Base-by-base conservation (phyloP, 768 basidiomycete species). In the Mycena pura region DNA sequence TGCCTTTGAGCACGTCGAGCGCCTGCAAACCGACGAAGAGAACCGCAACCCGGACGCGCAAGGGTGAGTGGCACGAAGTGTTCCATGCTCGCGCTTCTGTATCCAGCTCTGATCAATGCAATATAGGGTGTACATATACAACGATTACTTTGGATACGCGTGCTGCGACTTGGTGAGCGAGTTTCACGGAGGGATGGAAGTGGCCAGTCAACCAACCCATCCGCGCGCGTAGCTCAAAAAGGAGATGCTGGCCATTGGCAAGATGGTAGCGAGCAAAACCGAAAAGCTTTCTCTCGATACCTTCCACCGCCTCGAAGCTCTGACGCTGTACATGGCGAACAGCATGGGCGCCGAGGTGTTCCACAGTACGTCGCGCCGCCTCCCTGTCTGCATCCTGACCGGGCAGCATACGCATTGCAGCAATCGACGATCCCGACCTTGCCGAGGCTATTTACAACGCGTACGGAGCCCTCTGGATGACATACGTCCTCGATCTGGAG, bases 101-200 rank as follows among this genome's bases (percentile, higher is more conserved):
- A 13, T 10, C 3, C 2, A 25, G 7, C 9, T 9, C 57, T 36
- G 40, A 50, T 5, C 11, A 3, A 40, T 39, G 5, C 25, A n/a
- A n/a, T n/a, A 2, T 17, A 62, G 60, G 19, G 1, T 62, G 2
- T 54, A 62, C 32, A 50, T 62, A 6, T 62, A 62, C 60, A 62
- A 62, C 32, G 60, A 62, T 53, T 62, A 62, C 53, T 62, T 62
- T 11, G 60, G 60, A 27, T 62, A 62, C 47, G 60, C 60, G 39
- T 62, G 60, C 22, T 62, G 60, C 27, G 60, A 62, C 32, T 19
- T 62, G 39, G 60, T 55, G 24, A 14, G 53, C 25, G 15, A 2
- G 0, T 43, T 31, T 45, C 10, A 10, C 1, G 6, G 31, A n/a
- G n/a, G 11, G 14, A n/a, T 31, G 31, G 28, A 9, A 21, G 8